A percentile compares a stretch with the other conserved stretches of the same genome.
These are phyloP conservation scores for Cucurbita pepo DNA, from an alignment of 306 rosid genomes.

Conservation along the genomic window DNA sequence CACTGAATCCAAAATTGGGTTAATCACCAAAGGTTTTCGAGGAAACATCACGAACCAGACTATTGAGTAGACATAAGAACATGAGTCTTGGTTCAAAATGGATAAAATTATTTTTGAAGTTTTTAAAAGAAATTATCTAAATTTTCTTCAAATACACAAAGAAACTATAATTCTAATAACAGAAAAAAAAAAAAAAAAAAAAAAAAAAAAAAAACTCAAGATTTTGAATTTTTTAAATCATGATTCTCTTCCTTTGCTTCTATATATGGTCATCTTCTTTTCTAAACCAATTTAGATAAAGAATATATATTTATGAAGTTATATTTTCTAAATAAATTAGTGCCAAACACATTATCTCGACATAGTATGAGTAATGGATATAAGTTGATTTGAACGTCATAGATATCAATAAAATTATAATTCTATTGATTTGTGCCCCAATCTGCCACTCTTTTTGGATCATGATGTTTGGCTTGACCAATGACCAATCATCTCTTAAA, in stretches of 20 bases:
- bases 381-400: too few species aligned
- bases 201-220: not conserved
- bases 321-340: not conserved
- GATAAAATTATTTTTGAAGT: not conserved
- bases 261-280: not conserved
- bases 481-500: too few species aligned
- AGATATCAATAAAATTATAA: too few species aligned
- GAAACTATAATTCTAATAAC: not conserved
- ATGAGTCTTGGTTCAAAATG: not conserved
- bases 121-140: not conserved
- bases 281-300: not conserved
- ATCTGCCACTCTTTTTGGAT: not conserved
- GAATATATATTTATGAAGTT: not conserved
- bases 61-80: too few species aligned
- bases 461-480: not conserved
- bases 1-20: too few species aligned
- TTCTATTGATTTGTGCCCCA: not conserved
- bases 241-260: not conserved
- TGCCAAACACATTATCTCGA: not conserved
- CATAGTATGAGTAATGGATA: too few species aligned
- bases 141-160: not conserved
- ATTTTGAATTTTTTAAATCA: not conserved
- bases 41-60: too few species aligned
- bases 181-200: not conserved
- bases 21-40: too few species aligned